Base-by-base conservation (phyloP, 2,329 filamentous ascomycete genomes). In the Botrytis tulipae region DNA sequence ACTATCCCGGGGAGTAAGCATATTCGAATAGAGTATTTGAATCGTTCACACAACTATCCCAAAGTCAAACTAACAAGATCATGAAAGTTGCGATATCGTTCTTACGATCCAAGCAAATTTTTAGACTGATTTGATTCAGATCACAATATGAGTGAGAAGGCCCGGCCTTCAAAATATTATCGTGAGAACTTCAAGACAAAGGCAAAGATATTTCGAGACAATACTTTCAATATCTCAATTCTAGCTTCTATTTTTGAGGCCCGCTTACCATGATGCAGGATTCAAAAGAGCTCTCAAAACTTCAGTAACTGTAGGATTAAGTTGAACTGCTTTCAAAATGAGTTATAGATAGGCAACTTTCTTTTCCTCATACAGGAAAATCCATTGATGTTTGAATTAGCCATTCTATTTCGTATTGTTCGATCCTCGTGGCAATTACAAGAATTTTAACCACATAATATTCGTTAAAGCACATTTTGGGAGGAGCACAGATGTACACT, bases 21-120 rank as follows among this genome's bases (percentile, higher is more conserved):
- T n/a, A 54, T 29, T 14, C 3, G 16, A 8, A 8, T n/a, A 16
- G 7, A 54, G 12, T n/a, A n/a, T n/a, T 8, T 12, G n/a, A 16
- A 6, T 14, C 25, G 6, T 6, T 16, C 12, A 54, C 10, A 5
- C 12, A 7, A 6, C 7, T n/a, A 5, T 0, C 25, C 12, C 4
- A n/a, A 6, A n/a, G 2, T 10, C 25, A 54, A 54, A 16, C 5
- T n/a, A 25, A n/a, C 12, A 2, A n/a, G 12, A 46, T 46, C 44
- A 46, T 46, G 44, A 46, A 46, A 2, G 6, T 8, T 46, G 16
- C 7, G 29, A 35, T 35, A 10, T 22, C 16, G 7, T 35, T 59
- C 18, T 18, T 59, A 8, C 4, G 35, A 40, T 40, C 12, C 40
- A 40, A 14, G 40, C 40, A 40, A 14, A 40, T 40, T 40, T 14